Percentiles rank a stretch among this genome's conserved stretches.
These are phyloP conservation scores for Alternaria brassicicola DNA, from an alignment of 2,329 filamentous ascomycete species.

Conservation along the genomic window DNA sequence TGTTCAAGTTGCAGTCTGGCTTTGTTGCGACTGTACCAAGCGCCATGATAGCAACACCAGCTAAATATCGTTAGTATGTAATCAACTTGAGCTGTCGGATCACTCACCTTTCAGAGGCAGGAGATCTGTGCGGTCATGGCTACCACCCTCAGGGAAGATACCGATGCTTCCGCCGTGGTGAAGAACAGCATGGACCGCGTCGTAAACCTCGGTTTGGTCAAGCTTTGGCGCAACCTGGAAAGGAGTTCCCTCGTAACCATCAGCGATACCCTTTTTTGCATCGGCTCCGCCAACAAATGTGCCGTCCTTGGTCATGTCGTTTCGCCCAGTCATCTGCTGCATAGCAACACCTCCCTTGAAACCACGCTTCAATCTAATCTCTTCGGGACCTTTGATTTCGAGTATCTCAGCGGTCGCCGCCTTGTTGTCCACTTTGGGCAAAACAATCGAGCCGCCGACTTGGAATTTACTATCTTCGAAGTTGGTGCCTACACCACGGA, in stretches of 20 bases:
- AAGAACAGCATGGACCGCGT: constrained; percentile 86
- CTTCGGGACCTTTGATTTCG: constrained; percentile 78
- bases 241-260: constrained; percentile 73
- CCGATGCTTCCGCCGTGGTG: constrained; percentile 86
- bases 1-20: constrained; percentile 86
- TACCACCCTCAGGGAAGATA: constrained; percentile 96
- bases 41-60: constrained; percentile 97
- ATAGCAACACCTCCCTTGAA: constrained; percentile 79
- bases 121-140: constrained; percentile 90
- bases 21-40: constrained; percentile 85
- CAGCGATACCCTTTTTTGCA: constrained; percentile 59
- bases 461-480: constrained; percentile 67
- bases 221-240: constrained; percentile 92
- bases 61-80: constrained; percentile 51
- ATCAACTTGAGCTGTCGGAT: neutral
- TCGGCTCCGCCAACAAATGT: constrained; percentile 63
- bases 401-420: constrained; percentile 84
- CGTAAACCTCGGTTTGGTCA: constrained; percentile 91
- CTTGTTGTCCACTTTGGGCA: constrained; percentile 82
- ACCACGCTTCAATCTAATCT: constrained; percentile 83
- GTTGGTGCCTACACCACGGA: constrained; percentile 80
- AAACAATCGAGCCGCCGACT: constrained; percentile 77
- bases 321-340: constrained; percentile 80
- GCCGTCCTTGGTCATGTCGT: constrained; percentile 71
- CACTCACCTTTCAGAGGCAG: constrained; percentile 73